Evolutionary conservation across 2,329 filamentous ascomycete genomes (phyloP), one percentile per base, ranked within the genome.

Genomic region (Fusarium anguioides): DNA sequence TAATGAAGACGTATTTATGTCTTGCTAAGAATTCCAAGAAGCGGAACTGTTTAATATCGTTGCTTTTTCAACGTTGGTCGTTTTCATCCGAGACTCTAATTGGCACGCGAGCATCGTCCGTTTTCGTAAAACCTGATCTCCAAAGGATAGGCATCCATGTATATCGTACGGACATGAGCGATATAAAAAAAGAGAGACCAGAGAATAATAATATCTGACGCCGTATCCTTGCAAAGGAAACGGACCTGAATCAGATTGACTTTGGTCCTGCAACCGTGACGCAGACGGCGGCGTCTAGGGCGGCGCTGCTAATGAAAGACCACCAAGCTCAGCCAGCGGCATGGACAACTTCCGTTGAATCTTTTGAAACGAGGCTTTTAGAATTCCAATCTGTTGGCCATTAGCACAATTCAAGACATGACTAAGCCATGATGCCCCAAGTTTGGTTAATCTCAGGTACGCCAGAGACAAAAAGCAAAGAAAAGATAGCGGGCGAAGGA

Each of bases 21-120:
- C 21, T 33, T 15, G 20, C 35, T 18, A 15, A n/a, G 29, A 26
- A 42, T 31, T 46, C 54, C 23, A 44, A 35, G 14, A 42, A 17
- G 29, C 20, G 2, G 12, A 41, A 31, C 20, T 20, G 21, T 44
- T 44, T 36, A 60, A 42, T 31, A 23, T 23, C 11, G n/a, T 18
- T 18, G 24, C 24, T 21, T 31, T n/a, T 53, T 26, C 21, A 26
- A 36, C 35, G 11, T 14, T 45, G 36, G 40, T 23, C 40, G 58
- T 56, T 50, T 60, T 35, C 29, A 31, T 36, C 45, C 27, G 29
- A 33, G n/a, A 48, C 36, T 23, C 47, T 14, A 26, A 44, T 36
- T 57, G 44, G 45, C 69, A 71, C 69, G 60, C 69, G 69, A 71
- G 60, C 64, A 60, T 26, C 62, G 27, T 26, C 49, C 54, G 54